phyloP scores from a whole-genome alignment of 345 rosid genomes.

The Mangifera indica region DNA sequence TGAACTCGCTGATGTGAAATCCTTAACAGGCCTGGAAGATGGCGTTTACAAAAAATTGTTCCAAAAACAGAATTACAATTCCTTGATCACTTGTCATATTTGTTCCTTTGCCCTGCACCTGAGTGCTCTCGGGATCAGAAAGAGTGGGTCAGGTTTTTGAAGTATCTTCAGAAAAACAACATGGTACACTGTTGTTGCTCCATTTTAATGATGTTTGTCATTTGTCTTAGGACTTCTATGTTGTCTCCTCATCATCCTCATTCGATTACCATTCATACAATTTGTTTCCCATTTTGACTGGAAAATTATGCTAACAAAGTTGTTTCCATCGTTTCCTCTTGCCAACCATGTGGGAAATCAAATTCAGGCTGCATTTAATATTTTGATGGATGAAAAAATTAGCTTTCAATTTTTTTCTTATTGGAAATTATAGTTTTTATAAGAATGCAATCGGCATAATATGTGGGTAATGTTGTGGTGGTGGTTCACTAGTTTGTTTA shows the following conservation, averaged over 20 bases:
- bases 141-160: conserved; percentile 35
- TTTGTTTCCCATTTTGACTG: not conserved
- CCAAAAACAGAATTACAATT: conserved; percentile 1
- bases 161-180: conserved; percentile 13
- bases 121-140: conserved; percentile 22
- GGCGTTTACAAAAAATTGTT: conserved; percentile 22
- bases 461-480: not conserved
- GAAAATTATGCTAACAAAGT: not conserved
- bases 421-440: not conserved
- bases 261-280: not conserved
- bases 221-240: not conserved
- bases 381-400: not conserved
- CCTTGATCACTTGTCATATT: conserved; percentile 19
- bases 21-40: conserved; percentile 21
- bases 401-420: not conserved
- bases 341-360: not conserved
- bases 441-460: not conserved
- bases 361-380: not conserved
- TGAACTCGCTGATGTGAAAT: conserved; percentile 3
- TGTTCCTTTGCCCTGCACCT: conserved; percentile 25
- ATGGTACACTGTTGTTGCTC: conserved; percentile 24
- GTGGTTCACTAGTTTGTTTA: not conserved
- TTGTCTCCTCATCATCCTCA: not conserved
- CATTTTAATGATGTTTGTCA: not conserved
- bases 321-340: not conserved